Evolutionary conservation across 768 basidiomycete species (phyloP), one percentile per base, ranked within the genome.

Genomic region (Psilocybe tampanensis): DNA sequence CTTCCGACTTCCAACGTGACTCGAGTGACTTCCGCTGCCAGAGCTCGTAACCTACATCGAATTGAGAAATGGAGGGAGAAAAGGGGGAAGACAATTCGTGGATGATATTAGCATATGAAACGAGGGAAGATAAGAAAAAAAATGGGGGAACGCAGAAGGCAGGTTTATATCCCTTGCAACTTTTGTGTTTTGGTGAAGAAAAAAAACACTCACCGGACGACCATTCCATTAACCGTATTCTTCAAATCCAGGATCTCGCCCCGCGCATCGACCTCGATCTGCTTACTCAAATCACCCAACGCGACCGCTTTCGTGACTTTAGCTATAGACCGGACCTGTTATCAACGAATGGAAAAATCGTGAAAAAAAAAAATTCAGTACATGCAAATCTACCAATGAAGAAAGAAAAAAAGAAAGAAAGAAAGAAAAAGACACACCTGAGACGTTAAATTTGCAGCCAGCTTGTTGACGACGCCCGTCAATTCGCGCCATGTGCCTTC

Each of bases 281-380:
- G 92, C 70, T 92, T 92, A 49, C 85, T 88, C 64, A 94, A 74
- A 72, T 98, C 94, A 21, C 95, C 95, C 49, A 89, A 75, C 0
- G 94, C 95, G 68, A 97, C 94, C 4, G 95, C 95, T 74, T 92
- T 95, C 18, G 95, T 97, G 59, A 98, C 95, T 59, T 86, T 85
- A 6, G 94, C 92, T 56, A 95, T 95, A 47, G 90, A 91, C 54
- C 95, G 86, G 60, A 94, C 92, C 75, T 74, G 44, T 15, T 43
- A 34, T 29, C 2, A 56, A 43, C 17, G 39, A 24, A 32, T 34
- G 39, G 21, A 9, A 39, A 51, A 26, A 18, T 44, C n/a, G 39
- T n/a, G 17, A 49, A 56, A 61, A 54, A 33, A 15, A n/a, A 49
- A 36, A 17, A 8, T 34, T 34, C 33, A 34, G 33, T 15, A 34